phyloP scores from a whole-genome alignment of 1,284 basidiomycete genomes.

The Austropuccinia psidii region DNA sequence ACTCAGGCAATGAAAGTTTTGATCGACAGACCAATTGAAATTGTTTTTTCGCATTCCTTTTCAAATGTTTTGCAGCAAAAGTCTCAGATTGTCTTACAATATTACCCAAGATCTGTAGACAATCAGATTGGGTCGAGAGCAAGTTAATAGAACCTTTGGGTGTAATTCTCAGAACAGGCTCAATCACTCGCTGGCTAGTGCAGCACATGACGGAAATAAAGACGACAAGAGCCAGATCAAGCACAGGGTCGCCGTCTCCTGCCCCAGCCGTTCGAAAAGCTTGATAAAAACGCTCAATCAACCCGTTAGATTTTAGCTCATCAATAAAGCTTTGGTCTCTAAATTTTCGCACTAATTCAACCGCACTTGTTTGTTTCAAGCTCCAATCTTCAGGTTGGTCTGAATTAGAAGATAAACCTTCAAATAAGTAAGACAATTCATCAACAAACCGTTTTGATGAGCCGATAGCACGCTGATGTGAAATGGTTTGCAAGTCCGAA shows the following conservation, averaged over 20 bases:
- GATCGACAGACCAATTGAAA: slow-evolving; percentile 6
- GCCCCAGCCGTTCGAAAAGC: slow-evolving; percentile 2
- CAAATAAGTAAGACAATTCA: slow-evolving; percentile 24
- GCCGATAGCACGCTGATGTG: slow-evolving; percentile 22
- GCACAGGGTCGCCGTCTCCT: slow-evolving; percentile 18
- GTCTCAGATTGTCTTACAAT: neutral
- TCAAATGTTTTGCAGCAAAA: neutral
- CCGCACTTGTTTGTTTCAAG: slow-evolving; percentile 13
- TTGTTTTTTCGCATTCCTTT: neutral
- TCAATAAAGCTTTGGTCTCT: slow-evolving; percentile 1
- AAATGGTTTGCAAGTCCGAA: slow-evolving; percentile 14
- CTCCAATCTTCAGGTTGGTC: neutral
- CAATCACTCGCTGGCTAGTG: slow-evolving; percentile 9
- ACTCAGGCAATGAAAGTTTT: neutral
- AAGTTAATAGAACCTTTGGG: neutral
- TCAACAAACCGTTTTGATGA: slow-evolving; percentile 32
- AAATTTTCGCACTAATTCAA: slow-evolving; percentile 9
- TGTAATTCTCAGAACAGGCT: slow-evolving; percentile 19
- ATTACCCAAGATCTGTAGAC: slow-evolving; percentile 5
- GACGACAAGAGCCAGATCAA: slow-evolving; percentile 16
- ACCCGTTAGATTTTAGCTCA: slow-evolving; percentile 7
- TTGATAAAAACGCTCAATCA: slow-evolving; percentile 24
- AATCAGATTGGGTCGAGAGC: slow-evolving; percentile 30
- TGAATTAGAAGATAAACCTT: slow-evolving; percentile 5
- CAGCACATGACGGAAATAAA: slow-evolving; percentile 9